Base-by-base conservation (phyloP, 495 filamentous ascomycete genomes). In the Xylaria bambusicola region DNA sequence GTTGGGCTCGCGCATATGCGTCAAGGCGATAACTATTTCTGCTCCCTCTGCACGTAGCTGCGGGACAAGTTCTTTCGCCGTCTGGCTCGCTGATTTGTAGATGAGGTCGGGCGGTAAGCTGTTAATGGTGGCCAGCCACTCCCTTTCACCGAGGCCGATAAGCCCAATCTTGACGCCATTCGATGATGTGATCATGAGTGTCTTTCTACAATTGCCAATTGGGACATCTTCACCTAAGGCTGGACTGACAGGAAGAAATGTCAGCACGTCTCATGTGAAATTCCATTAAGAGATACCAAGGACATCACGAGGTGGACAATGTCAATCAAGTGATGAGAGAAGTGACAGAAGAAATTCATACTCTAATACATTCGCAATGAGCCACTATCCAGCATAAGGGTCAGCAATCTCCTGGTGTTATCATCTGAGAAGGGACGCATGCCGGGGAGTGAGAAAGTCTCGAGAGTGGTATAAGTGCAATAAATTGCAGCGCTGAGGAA, bases 101-200 rank as follows among this genome's bases (percentile, higher is more conserved):
- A 90, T 83, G 31, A 96, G 75, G 62, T 89, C 75, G 2, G 92
- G 91, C 0, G 92, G 92, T 6, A 96, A 76, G 6, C 85, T 81
- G 70, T 93, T 96, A 71, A 96, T 92, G 0, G 91, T 96, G 56
- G 88, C 91, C 18, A 96, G 79, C 91, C 88, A 91, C 60, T 80
- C 78, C 40, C 77, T 77, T 73, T 96, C 92, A 2, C 87, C 92
- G 2, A 97, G 79, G 0, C 92, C 92, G 48, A 96, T 86, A 6
- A 96, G 77, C 17, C 92, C 92, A 31, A 97, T 76, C 69, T 94
- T 95, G 64, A 95, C 79, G 6, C 90, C 90, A 71, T 92, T 93
- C 12, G 88, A 90, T 6, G 88, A 75, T 5, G 86, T 88, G 41
- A 96, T 68, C 70, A 96, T 87, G 45, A 83, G 73, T 0, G 86